These are phyloP conservation scores for Dalbergia cultrata DNA, from an alignment of 306 rosid genomes.

Conservation along the genomic window DNA sequence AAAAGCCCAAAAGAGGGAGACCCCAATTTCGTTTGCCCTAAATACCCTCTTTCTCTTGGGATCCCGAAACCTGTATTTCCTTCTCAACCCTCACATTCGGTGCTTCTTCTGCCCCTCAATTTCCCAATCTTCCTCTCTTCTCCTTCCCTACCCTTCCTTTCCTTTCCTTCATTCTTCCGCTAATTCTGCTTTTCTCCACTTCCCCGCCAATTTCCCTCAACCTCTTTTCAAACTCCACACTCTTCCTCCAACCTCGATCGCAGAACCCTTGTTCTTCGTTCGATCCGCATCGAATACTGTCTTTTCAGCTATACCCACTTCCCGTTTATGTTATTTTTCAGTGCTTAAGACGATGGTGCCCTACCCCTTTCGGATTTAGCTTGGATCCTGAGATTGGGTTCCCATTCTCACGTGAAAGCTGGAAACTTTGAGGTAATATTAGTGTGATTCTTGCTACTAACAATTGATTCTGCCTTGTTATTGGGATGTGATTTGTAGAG, in stretches of 20 bases:
- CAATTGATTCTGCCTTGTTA: background rate
- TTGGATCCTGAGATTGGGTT: conserved; percentile 47
- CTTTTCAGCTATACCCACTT: conserved; percentile 9
- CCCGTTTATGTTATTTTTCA: background rate
- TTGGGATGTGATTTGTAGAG: background rate
- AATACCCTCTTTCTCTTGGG: conserved; percentile 66
- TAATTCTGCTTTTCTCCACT: conserved; percentile 66
- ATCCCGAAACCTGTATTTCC: conserved; percentile 64
- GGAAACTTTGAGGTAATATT: conserved; percentile 26
- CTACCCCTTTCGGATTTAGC: background rate
- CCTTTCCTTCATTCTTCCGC: conserved; percentile 55
- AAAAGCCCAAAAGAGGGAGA: conserved; percentile 8
- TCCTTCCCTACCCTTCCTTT: conserved; percentile 70
- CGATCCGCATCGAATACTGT: conserved; percentile 42
- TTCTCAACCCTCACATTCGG: conserved; percentile 56
- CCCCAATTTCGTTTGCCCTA: conserved; percentile 59
- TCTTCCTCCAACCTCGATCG: background rate
- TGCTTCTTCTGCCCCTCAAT: conserved; percentile 74
- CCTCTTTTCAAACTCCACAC: conserved; percentile 57
- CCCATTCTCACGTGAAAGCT: conserved; percentile 29
- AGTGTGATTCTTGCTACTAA: background rate
- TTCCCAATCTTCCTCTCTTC: conserved; percentile 68
- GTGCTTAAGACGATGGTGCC: background rate
- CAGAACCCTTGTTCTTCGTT: conserved; percentile 33
- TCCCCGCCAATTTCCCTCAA: conserved; percentile 68